Evolutionary conservation across 495 filamentous ascomycete species (phyloP), one percentile per base, ranked within the genome.

Genomic region (Penicillium paxilli): DNA sequence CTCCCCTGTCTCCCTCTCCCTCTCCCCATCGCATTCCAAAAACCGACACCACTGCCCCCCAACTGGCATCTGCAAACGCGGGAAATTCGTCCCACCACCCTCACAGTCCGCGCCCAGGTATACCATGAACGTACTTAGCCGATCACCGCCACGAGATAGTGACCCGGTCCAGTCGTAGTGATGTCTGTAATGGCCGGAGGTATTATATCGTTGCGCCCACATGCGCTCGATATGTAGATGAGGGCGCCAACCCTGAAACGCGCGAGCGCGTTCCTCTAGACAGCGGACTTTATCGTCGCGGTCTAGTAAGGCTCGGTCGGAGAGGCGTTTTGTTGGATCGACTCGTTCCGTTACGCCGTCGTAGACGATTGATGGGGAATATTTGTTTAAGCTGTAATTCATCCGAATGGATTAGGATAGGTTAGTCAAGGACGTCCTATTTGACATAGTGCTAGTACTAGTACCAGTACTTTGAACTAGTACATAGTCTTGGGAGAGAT

Each of bases 181-280:
- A 58, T 85, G 75, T 5, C 55, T 61, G 64, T 86, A 85, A 60
- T 86, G 80, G 23, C 82, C 83, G 10, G 73, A 79, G 9, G 64
- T 58, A 30, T 79, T 80, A 65, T 87, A 86, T 41, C 78, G 76
- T 58, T 87, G 84, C 0, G 76, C 76, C 77, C 80, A 82, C 66
- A 86, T 77, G 47, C 76, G 75, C 66, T 87, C 83, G 67, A 87
- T 82, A 55, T 79, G 81, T 0, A 84, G 73, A 45, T 83, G 60
- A 11, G 75, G 72, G 1, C 74, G 73, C 83, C 82, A 87, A 66
- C 88, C 88, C 56, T 90, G 87, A 68, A 91, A 87, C n/a, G 74
- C 46, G 9, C 83, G 76, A 8, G 88, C 88, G 32, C 88, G 86
- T 23, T 78, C 70, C 58, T 88, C 85, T 52, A 90, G 82, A 70